These are phyloP conservation scores for Colletotrichum paranaense DNA, from an alignment of 2,329 filamentous ascomycete species.

Conservation along the genomic window DNA sequence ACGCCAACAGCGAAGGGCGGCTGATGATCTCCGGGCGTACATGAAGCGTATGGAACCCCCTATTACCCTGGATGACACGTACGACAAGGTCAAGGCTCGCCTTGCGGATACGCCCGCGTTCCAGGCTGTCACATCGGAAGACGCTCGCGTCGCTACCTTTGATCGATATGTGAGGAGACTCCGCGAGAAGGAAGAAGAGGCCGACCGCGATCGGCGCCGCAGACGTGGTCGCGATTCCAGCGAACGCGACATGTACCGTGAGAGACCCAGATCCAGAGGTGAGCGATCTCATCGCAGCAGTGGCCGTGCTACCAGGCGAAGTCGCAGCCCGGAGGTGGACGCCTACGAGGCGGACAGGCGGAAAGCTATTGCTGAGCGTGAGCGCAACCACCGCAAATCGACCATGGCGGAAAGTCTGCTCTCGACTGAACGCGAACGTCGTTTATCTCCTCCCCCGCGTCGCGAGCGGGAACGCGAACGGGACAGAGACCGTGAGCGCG, in stretches of 20 bases:
- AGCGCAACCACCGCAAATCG: constrained; percentile 90
- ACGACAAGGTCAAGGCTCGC: constrained; percentile 86
- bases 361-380: constrained; percentile 92
- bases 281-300: constrained; percentile 72
- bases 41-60: constrained; percentile 94
- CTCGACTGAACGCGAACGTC: constrained; percentile 57
- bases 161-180: constrained; percentile 91
- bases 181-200: constrained; percentile 90
- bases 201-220: constrained; percentile 72
- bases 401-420: constrained; percentile 74
- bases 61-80: constrained; percentile 81
- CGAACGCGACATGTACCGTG: constrained; percentile 67
- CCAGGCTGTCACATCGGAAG: constrained; percentile 83
- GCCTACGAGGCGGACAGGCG: constrained; percentile 95
- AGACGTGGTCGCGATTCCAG: constrained; percentile 67
- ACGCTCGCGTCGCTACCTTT: constrained; percentile 84
- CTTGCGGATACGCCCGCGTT: constrained; percentile 88
- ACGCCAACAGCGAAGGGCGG: constrained; percentile 84
- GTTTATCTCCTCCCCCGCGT: constrained; percentile 52
- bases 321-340: constrained; percentile 91
- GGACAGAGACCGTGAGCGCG: constrained; percentile 49
- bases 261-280: constrained; percentile 67
- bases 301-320: constrained; percentile 70
- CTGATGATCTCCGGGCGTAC: constrained; percentile 85
- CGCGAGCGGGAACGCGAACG: constrained; percentile 44